Percentiles rank a stretch among this genome's conserved stretches.
Evolutionary conservation across 176 grass and related monocot species (phyloP).

Genomic region (Avena eriantha): DNA sequence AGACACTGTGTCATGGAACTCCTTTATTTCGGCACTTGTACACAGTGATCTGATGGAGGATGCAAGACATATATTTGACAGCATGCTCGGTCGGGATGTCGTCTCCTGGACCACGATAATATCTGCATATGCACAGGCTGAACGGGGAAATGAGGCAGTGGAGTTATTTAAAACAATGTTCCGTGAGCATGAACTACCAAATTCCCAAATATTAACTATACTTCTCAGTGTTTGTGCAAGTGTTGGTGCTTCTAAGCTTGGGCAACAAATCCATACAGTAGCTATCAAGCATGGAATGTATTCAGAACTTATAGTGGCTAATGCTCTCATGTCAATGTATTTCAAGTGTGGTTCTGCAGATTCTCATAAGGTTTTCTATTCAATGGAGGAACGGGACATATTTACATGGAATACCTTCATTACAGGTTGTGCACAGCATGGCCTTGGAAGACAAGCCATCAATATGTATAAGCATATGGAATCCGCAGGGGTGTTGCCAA

Average conservation of each 20-base stretch:
- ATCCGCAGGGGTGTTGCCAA: constrained; percentile 50
- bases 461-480: constrained; percentile 58
- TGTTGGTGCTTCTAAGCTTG: constrained; percentile 53
- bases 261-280: constrained; percentile 51
- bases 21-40: constrained; percentile 52
- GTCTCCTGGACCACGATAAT: constrained; percentile 58
- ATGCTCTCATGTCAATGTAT: constrained; percentile 63
- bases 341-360: constrained; percentile 53
- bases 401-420: constrained; percentile 70
- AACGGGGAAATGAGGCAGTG: constrained; percentile 42
- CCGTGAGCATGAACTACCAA: constrained; percentile 44
- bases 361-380: constrained; percentile 49
- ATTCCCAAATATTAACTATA: constrained; percentile 57
- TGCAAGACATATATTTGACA: constrained; percentile 51
- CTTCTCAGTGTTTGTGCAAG: constrained; percentile 47
- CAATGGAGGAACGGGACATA: constrained; percentile 48
- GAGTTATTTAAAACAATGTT: constrained; percentile 58
- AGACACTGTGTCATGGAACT: constrained; percentile 67
- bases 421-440: constrained; percentile 65
- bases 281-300: constrained; percentile 52
- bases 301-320: constrained; percentile 55
- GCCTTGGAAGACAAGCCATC: constrained; percentile 55
- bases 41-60: constrained; percentile 67
- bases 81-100: constrained; percentile 50
- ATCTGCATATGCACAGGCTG: constrained; percentile 58